Evolutionary conservation across 2,329 filamentous ascomycete species (phyloP).

Genomic region (Epichloe bromicola): DNA sequence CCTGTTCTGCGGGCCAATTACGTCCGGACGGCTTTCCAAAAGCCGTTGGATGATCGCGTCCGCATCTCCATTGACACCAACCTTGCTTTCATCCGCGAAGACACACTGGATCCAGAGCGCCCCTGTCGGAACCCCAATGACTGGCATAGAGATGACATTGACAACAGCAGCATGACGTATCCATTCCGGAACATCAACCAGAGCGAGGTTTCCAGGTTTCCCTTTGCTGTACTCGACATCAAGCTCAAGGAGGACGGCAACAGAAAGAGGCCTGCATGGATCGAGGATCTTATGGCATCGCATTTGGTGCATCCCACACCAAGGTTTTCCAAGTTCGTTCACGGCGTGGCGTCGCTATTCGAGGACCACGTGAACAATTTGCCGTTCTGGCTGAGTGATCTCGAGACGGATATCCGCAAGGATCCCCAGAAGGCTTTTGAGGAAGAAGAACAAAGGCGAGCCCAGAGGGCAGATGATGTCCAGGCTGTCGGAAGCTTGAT

Average conservation of each 20-base stretch:
- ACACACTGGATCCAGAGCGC: constrained; percentile 65
- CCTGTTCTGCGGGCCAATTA: constrained; percentile 88
- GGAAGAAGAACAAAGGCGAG: constrained; percentile 74
- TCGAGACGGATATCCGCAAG: constrained; percentile 87
- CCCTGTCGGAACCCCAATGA: constrained; percentile 78
- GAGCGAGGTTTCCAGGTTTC: constrained; percentile 83
- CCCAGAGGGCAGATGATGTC: constrained; percentile 72
- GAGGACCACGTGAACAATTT: constrained; percentile 94
- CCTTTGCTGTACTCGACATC: constrained; percentile 83
- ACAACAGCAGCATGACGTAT: constrained; percentile 67
- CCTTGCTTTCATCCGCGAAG: constrained; percentile 72
- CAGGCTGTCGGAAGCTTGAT: constrained; percentile 82
- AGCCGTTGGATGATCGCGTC: constrained; percentile 79
- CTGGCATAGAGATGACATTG: constrained; percentile 89
- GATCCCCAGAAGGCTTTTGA: constrained; percentile 90
- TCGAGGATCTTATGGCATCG: constrained; percentile 82
- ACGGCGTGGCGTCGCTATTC: constrained; percentile 82
- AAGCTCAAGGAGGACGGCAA: constrained; percentile 59
- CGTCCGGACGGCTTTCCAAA: constrained; percentile 89
- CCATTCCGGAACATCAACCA: constrained; percentile 81
- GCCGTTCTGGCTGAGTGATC: constrained; percentile 87
- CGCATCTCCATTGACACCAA: constrained; percentile 89
- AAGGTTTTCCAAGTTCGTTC: constrained; percentile 92
- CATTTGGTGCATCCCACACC: constrained; percentile 84
- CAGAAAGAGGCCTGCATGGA: constrained; percentile 68